phyloP scores from a whole-genome alignment of 352 stramenopile genomes.

The Phytophthora hibernalis region DNA sequence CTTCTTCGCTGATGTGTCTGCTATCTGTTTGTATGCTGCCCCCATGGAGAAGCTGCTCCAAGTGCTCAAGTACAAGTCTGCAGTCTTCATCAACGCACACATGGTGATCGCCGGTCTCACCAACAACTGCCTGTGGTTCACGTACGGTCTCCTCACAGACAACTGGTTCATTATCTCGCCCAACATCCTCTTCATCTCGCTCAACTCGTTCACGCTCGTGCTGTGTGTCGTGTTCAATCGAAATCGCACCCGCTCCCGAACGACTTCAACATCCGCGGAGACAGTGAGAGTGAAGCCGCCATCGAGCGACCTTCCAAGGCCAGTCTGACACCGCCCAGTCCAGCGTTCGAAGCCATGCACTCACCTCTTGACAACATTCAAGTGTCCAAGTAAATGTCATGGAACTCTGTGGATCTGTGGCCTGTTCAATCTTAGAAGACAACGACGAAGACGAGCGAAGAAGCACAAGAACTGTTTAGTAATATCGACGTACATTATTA shows the following conservation, averaged over 20 bases:
- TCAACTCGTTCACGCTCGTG: conserved; percentile 22
- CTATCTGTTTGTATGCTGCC: conserved; percentile 30
- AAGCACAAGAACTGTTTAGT: not conserved
- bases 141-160: conserved; percentile 23
- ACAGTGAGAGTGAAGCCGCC: conserved; percentile 8
- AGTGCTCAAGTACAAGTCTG: conserved; percentile 44
- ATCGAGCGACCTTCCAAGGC: conserved; percentile 12
- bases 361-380: conserved; percentile 40
- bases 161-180: conserved; percentile 36
- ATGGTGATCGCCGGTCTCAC: conserved; percentile 41
- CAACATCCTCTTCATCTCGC: conserved; percentile 28
- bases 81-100: conserved; percentile 46
- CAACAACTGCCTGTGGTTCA: conserved; percentile 46
- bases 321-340: conserved; percentile 23
- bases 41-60: conserved; percentile 41
- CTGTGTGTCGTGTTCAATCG: conserved; percentile 27
- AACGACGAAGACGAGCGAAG: not conserved
- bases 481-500: not conserved
- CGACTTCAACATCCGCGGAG: conserved; percentile 25
- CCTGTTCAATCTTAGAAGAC: not conserved
- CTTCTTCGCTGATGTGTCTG: not conserved
- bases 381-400: conserved; percentile 13
- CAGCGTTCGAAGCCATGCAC: conserved; percentile 31
- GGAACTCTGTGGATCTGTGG: not conserved
- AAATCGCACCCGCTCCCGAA: conserved; percentile 22